These are phyloP conservation scores for Fusarium clavum DNA, from an alignment of 2,329 filamentous ascomycete species.

Conservation along the genomic window DNA sequence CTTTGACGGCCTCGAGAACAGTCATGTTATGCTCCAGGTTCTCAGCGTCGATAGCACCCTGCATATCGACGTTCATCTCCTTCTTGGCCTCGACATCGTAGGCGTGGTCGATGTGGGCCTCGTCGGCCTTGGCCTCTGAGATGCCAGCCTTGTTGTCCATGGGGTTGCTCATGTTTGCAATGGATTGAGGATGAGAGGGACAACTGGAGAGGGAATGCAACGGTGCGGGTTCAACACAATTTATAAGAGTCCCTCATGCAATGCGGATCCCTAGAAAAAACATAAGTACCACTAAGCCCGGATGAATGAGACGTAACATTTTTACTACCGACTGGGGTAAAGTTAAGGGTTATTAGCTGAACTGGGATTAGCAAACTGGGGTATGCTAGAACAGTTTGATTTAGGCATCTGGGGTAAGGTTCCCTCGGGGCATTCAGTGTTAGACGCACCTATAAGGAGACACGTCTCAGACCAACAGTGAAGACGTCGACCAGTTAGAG, in stretches of 20 bases:
- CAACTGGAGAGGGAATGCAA: slow-evolving; percentile 3
- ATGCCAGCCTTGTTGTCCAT: slow-evolving; percentile 27
- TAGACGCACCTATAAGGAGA: slow-evolving; percentile 38
- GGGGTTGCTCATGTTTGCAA: slow-evolving; percentile 37
- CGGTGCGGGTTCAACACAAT: neutral
- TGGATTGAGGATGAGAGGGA: slow-evolving; percentile 2
- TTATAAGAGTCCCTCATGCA: slow-evolving; percentile 10
- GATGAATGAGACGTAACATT: slow-evolving; percentile 26
- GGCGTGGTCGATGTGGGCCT: slow-evolving; percentile 34
- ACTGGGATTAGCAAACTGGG: slow-evolving; percentile 4
- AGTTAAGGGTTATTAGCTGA: neutral
- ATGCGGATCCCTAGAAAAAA: neutral
- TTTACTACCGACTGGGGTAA: neutral
- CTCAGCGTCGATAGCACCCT: slow-evolving; percentile 50
- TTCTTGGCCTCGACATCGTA: slow-evolving; percentile 38
- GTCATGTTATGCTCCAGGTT: slow-evolving; percentile 57
- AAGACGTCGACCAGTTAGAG: neutral
- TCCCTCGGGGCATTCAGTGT: neutral
- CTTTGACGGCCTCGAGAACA: slow-evolving; percentile 53
- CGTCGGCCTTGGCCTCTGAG: slow-evolving; percentile 26
- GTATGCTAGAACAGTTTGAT: slow-evolving; percentile 10
- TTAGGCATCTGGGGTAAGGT: slow-evolving; percentile 42
- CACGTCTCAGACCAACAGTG: neutral
- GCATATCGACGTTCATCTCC: slow-evolving; percentile 30
- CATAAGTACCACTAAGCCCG: slow-evolving; percentile 15